phyloP scores from a whole-genome alignment of 371 early-diverging fungal species.

The Mucor piriformis region DNA sequence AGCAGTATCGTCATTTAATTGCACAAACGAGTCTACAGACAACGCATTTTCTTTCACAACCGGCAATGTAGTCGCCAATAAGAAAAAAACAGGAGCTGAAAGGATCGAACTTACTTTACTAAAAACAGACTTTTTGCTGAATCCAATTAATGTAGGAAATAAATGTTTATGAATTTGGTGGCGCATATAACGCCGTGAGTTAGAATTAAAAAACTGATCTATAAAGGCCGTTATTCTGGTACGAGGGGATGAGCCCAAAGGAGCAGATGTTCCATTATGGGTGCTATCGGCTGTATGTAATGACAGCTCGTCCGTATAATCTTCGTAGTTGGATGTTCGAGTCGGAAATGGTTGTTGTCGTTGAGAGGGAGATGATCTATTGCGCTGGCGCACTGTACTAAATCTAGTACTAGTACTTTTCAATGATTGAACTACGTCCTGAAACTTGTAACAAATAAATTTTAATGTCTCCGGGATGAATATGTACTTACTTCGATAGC shows the following conservation, averaged over 20 bases:
- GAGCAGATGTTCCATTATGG: background rate
- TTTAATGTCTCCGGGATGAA: too few relatives aligned
- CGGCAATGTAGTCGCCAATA: constrained; percentile 60
- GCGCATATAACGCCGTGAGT: background rate
- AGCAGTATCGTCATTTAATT: constrained; percentile 31
- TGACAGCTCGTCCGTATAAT: constrained; percentile 19
- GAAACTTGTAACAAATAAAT: constrained; percentile 36
- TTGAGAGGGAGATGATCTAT: background rate
- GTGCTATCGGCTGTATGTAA: constrained; percentile 27
- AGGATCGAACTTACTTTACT: constrained; percentile 56
- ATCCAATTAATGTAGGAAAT: constrained; percentile 61
- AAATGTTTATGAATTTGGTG: constrained; percentile 28
- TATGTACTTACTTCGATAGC: constrained; percentile 53
- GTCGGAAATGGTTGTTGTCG: constrained; percentile 2
- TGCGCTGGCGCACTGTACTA: background rate
- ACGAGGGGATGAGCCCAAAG: background rate
- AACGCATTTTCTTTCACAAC: constrained; percentile 55
- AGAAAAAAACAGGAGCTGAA: constrained; percentile 57
- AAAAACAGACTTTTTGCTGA: constrained; percentile 52
- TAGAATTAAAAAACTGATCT: constrained; percentile 5
- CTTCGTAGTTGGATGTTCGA: constrained; percentile 1
- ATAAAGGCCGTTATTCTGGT: background rate
- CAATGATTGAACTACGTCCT: constrained; percentile 54
- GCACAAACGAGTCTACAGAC: background rate
- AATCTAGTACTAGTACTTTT: constrained; percentile 29